Base-by-base conservation (phyloP, 345 rosid species). In the Salix dunnii region DNA sequence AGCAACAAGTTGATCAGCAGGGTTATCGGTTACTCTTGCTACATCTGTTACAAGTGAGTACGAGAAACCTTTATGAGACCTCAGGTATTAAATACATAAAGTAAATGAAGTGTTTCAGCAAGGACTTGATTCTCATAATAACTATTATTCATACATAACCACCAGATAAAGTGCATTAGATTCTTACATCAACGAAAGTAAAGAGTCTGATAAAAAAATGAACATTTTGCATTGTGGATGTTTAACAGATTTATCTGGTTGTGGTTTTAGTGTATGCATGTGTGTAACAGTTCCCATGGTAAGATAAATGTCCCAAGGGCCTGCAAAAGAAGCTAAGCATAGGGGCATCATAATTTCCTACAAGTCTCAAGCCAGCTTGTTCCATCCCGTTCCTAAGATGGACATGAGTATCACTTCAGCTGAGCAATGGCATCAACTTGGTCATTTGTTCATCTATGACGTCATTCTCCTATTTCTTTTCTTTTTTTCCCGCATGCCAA, bases 1-100 rank as follows among this genome's bases (percentile, higher is more conserved):
- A 35, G 71, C 85, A 27, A 86, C 90, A 86, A 91, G 78, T 68
- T 91, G 64, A 71, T 89, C 96, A 11, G 92, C 96, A n/a, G 93
- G 96, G 80, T 89, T 91, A 21, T 87, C 25, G 2, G 91, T 87
- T 28, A 86, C 92, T 55, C 82, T 91, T 30, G 30, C 84, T 77
- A 81, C 86, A 80, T 70, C 74, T 71, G 67, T 67, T 46, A 71
- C 12, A 69, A 28, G 71, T 16, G 8, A 71, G 17, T 49, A 71
- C 25, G 72, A 16, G 17, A 5, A 65, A 73, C 38, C 23, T 27
- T 55, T 21, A 23, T 75, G 36, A 40, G 74, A 62, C 31, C 23
- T 31, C 70, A 66, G 31, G 63, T 17, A 71, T 74, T 48, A 43
- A 18, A 25, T 11, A n/a, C 13, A 9, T 13, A 67, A 16, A 76